Base-by-base conservation (phyloP, 1,284 basidiomycete species). In the Mycosarcoma maydis region DNA sequence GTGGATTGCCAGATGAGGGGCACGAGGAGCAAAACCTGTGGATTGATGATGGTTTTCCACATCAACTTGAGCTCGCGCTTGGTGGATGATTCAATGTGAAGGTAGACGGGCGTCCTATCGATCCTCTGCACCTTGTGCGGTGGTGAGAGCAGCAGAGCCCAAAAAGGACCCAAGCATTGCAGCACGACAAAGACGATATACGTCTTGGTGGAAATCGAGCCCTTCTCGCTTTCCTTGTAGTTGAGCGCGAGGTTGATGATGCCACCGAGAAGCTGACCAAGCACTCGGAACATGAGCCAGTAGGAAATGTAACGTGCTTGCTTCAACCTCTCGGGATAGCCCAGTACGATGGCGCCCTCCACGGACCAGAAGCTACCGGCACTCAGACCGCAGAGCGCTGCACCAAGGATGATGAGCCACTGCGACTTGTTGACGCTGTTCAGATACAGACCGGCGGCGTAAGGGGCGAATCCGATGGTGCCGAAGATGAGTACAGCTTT, bases 151-250 rank as follows among this genome's bases (percentile, higher is more conserved):
- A 83, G 62, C 38, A 82, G 43, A 0, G 79, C 80, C 4, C 74
- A 59, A 33, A 83, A 60, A 0, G 82, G 83, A 2, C 75, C 80
- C 13, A 81, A 11, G 24, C 69, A 70, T 42, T 82, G 80, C n/a
- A 84, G 70, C 0, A 75, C 79, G 30, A 84, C 82, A 51, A 84
- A 83, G 23, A 83, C 80, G 48, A 83, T 60, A 56, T 81, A 84
- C 1, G 83, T 83, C 30, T 79, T 74, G 24, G 67, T 72, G 16
- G 57, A 65, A 36, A 84, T 72, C 6, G 73, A 75, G 1, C 83
- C 83, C 3, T 72, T 69, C 13, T 52, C 46, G 10, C 49, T 39
- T 29, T 72, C 59, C 4, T 80, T 41, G 22, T 76, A 72, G 61
- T 84, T 83, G 42, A 84, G 75, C 0, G 71, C 80, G 7, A 84